Percentiles rank a stretch among this genome's conserved stretches.
phyloP scores from a whole-genome alignment of 2,329 filamentous ascomycete species.

The Pseudogymnoascus verrucosus region DNA sequence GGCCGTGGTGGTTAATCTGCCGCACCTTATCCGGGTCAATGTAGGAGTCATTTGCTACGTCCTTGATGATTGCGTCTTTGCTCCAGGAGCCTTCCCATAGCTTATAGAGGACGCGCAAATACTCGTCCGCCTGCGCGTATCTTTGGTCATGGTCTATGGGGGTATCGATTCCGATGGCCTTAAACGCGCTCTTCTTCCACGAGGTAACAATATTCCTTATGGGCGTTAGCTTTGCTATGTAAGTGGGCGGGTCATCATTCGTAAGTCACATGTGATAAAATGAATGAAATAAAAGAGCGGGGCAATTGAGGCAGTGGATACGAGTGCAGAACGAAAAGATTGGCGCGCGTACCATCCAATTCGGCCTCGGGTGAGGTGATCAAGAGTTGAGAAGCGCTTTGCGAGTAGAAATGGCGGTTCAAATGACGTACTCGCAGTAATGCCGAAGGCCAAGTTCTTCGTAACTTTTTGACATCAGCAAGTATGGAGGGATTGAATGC shows the following conservation, averaged over 20 bases:
- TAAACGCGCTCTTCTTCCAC: slow-evolving; percentile 55
- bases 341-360: slow-evolving; percentile 45
- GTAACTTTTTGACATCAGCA: slow-evolving; percentile 48
- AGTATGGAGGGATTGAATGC: slow-evolving; percentile 50
- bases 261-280: neutral
- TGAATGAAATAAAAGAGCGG: neutral
- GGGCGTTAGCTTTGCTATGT: slow-evolving; percentile 48
- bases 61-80: slow-evolving; percentile 54
- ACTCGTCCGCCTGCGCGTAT: slow-evolving; percentile 57
- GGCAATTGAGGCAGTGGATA: slow-evolving; percentile 47
- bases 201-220: slow-evolving; percentile 59
- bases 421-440: slow-evolving; percentile 59
- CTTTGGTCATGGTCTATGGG: slow-evolving; percentile 56
- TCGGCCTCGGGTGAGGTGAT: slow-evolving; percentile 57
- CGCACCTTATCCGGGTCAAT: slow-evolving; percentile 48
- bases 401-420: slow-evolving; percentile 62
- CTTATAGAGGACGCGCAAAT: slow-evolving; percentile 57
- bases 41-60: slow-evolving; percentile 51
- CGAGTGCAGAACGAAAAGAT: slow-evolving; percentile 50
- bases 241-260: slow-evolving; percentile 44
- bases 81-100: slow-evolving; percentile 62
- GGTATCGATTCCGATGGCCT: slow-evolving; percentile 50
- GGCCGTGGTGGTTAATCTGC: slow-evolving; percentile 56
- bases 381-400: slow-evolving; percentile 55
- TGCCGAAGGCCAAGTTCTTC: slow-evolving; percentile 55